Base-by-base conservation (phyloP, 1,139 yeast genomes). In the Yamadazyma oceani region DNA sequence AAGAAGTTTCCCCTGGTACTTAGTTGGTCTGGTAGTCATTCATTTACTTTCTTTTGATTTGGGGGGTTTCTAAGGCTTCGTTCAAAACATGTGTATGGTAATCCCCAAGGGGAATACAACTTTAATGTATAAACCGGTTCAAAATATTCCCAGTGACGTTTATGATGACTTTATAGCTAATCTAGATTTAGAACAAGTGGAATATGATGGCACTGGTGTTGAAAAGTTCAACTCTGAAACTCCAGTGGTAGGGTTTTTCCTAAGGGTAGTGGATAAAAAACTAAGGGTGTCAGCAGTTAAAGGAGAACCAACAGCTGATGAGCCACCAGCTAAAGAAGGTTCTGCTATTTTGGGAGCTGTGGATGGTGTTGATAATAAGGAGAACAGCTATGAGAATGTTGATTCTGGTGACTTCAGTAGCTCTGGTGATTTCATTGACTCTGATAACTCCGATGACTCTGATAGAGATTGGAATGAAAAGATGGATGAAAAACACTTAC, bases 71-170 rank as follows among this genome's bases (percentile, higher is more conserved):
- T n/a, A n/a, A n/a, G n/a, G n/a, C 15, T 12, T n/a, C n/a, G 6
- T 14, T 13, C 14, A 5, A 12, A 27, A 16, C 9, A 30, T 30
- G 32, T 30, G 32, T 30, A 30, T 30, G 32, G 32, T 14, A 9
- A 30, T 30, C 14, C 32, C 32, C 4, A 30, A 30, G 14, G 32
- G 24, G 5, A 12, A 27, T 16, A 27, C 30, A 3, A 12, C 10
- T 8, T 27, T 27, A 12, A 27, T 14, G 21, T 27, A 16, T 16
- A 27, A 27, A 27, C n/a, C 30, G 4, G 21, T 27, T 16, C 7
- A 27, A 10, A 19, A 27, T 9, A 27, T 27, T n/a, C 30, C 30
- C 9, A 27, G 30, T n/a, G 30, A 27, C 16, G 21, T 27, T 9
- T 27, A 27, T n/a, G 30, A 27, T 16, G 21, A 27, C 21, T 27